A percentile compares a stretch with the other conserved stretches of the same genome.
phyloP scores from a whole-genome alignment of 345 rosid genomes.

The Brassica rapa region DNA sequence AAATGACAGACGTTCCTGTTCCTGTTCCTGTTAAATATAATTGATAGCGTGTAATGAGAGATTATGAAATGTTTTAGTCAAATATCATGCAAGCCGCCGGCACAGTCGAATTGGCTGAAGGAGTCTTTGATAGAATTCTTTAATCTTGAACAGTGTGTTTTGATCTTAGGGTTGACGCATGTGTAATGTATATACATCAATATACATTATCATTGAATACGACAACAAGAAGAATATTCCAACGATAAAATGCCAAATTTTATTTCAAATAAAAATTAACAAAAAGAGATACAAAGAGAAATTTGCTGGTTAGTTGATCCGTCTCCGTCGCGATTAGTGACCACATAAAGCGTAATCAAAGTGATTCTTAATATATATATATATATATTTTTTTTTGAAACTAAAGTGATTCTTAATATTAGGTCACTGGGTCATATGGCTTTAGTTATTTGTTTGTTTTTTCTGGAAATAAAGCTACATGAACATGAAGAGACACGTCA shows the following conservation, averaged over 20 bases:
- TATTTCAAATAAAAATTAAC: background rate
- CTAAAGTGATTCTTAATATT: background rate
- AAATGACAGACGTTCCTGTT: conserved; percentile 6
- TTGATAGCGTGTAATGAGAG: background rate
- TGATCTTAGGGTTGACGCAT: conserved; percentile 21
- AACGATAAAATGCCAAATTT: background rate
- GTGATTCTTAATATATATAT: background rate
- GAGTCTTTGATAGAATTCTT: background rate
- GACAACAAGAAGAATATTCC: background rate
- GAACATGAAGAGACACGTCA: background rate
- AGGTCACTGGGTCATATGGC: background rate
- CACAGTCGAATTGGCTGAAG: conserved; percentile 13
- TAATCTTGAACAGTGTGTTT: too few relatives aligned
- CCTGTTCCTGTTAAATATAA: conserved; percentile 9
- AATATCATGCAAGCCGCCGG: conserved; percentile 19
- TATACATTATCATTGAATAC: background rate
- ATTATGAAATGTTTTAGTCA: background rate
- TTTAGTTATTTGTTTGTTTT: background rate
- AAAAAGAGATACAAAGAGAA: background rate
- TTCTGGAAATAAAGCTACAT: background rate
- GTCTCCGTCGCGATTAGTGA: conserved; percentile 17
- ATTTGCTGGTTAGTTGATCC: background rate
- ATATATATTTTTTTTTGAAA: too few relatives aligned
- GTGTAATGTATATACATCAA: conserved; percentile 14
- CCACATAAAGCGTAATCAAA: conserved; percentile 12